phyloP scores from a whole-genome alignment of 148 eudicot species.

The Dianthus caryophyllus region DNA sequence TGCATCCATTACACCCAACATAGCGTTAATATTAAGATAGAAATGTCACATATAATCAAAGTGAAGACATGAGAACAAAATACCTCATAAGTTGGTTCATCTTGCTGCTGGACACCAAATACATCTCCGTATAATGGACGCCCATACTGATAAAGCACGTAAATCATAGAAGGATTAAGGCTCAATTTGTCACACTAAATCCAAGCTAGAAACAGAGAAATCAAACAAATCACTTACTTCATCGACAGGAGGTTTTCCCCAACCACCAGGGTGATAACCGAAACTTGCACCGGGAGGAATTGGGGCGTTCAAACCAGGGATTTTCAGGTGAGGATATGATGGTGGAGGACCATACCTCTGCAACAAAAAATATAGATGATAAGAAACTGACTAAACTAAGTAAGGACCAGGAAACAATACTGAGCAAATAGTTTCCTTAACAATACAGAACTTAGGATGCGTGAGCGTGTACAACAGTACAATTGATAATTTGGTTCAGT shows the following conservation, averaged over 20 bases:
- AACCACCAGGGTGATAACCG: constrained; percentile 96
- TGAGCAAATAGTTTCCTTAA: too few relatives aligned
- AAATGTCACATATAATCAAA: not conserved
- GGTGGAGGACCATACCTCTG: constrained; percentile 99
- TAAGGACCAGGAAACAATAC: not conserved
- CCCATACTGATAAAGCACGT: constrained; percentile 43
- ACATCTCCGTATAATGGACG: constrained; percentile 96
- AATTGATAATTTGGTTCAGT: too few relatives aligned
- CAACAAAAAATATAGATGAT: constrained; percentile 8
- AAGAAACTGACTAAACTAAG: not conserved
- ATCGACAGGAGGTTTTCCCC: constrained; percentile 99
- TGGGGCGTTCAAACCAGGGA: constrained; percentile 94
- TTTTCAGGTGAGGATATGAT: constrained; percentile 82
- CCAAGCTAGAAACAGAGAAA: not conserved
- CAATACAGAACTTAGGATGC: too few relatives aligned
- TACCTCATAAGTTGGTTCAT: constrained; percentile 88
- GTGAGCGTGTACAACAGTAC: too few relatives aligned
- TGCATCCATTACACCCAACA: constrained; percentile 18
- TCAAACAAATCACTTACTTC: constrained; percentile 48
- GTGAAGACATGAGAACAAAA: not conserved
- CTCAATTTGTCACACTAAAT: not conserved
- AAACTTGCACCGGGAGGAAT: constrained; percentile 93
- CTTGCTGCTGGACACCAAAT: constrained; percentile 80
- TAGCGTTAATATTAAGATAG: constrained; percentile 17
- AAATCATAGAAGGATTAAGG: not conserved